phyloP scores from a whole-genome alignment of 331 rosid species.

The Acacia pycnantha region DNA sequence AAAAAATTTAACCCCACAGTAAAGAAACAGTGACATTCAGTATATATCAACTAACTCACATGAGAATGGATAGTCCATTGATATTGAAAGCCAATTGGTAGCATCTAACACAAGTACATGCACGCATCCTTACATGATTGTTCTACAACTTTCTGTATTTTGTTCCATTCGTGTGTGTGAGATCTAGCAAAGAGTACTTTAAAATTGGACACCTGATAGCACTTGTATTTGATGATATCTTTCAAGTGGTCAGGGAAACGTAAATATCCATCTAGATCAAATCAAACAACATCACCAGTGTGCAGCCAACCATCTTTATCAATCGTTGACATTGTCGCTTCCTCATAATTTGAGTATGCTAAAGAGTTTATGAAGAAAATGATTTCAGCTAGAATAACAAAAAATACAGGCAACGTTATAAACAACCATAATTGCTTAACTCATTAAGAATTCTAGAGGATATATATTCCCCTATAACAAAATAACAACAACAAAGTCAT shows the following conservation, averaged over 20 bases:
- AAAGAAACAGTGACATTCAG: not conserved
- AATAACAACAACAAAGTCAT: not conserved
- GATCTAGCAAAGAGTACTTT: constrained; percentile 14
- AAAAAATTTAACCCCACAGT: not conserved
- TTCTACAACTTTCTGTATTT: not conserved
- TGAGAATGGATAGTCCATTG: not conserved
- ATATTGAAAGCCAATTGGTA: not conserved
- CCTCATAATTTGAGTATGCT: constrained; percentile 75
- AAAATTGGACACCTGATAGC: constrained; percentile 64
- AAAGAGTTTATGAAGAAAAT: constrained; percentile 19
- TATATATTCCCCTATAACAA: not conserved
- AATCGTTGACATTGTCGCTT: constrained; percentile 57
- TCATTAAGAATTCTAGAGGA: constrained; percentile 1
- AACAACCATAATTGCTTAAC: not conserved
- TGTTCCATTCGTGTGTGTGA: not conserved
- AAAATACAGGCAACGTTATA: not conserved
- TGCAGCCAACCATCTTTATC: constrained; percentile 74
- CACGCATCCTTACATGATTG: not conserved
- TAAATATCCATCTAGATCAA: constrained; percentile 72
- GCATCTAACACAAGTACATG: not conserved
- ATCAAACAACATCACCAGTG: constrained; percentile 68
- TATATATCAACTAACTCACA: not conserved
- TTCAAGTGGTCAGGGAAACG: constrained; percentile 68
- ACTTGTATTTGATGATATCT: constrained; percentile 86
- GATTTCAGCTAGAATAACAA: not conserved